A percentile compares a stretch with the other conserved stretches of the same genome.
Evolutionary conservation across 148 eudicot species (phyloP).

Genomic region (Cornus florida): DNA sequence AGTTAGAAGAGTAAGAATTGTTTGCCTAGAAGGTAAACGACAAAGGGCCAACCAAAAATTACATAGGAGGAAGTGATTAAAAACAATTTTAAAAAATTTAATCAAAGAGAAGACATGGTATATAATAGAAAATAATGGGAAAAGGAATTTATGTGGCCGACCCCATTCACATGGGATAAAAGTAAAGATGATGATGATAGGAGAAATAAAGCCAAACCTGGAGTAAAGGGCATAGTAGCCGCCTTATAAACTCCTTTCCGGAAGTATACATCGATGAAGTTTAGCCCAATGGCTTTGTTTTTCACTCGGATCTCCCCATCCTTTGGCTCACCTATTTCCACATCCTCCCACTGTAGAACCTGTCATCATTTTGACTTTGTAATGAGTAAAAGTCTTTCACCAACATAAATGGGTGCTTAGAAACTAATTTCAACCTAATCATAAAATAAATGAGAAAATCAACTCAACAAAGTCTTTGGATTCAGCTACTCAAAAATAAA

Average conservation of each 20-base stretch:
- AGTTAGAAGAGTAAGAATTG: no score
- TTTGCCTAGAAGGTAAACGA: no score
- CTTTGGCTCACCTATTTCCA: conserved; percentile 77
- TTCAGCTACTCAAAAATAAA: no score
- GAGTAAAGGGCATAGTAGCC: conserved; percentile 63
- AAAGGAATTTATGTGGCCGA: no score
- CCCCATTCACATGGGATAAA: no score
- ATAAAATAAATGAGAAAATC: no score
- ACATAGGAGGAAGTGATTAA: no score
- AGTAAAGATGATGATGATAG: background rate
- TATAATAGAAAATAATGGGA: no score
- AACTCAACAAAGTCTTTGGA: background rate
- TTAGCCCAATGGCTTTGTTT: conserved; percentile 87
- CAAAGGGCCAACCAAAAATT: no score
- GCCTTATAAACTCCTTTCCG: conserved; percentile 82
- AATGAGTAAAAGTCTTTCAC: no score
- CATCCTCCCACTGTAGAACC: conserved; percentile 94
- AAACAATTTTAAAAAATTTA: no score
- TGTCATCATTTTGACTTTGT: conserved; percentile 20
- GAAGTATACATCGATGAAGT: conserved; percentile 76
- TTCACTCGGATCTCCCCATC: conserved; percentile 83
- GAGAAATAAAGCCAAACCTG: conserved; percentile 50
- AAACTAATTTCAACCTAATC: background rate
- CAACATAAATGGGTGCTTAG: background rate
- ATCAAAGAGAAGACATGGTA: no score